Evolutionary conservation across 2,329 filamentous ascomycete genomes (phyloP).

Genomic region (Cytospora chrysosperma): DNA sequence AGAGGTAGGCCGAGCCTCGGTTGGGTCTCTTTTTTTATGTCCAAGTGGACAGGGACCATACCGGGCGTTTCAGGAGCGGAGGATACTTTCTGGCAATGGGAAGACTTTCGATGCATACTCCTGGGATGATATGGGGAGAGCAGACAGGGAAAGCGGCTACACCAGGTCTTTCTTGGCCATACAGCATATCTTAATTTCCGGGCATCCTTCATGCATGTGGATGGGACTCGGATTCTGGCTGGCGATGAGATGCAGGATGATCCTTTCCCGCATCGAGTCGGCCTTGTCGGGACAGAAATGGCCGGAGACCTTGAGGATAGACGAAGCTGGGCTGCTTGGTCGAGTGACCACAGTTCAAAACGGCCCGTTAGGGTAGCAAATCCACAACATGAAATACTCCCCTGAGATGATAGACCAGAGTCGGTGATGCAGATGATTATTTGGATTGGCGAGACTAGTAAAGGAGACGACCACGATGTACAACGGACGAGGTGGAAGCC

Average conservation of each 20-base stretch:
- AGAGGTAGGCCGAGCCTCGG: slow-evolving; percentile 25
- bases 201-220: slow-evolving; percentile 8
- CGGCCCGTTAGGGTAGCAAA: slow-evolving; percentile 23
- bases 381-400: slow-evolving; percentile 21
- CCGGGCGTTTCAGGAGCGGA: slow-evolving; percentile 20
- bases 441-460: slow-evolving; percentile 2
- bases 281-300: slow-evolving; percentile 5
- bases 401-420: background rate
- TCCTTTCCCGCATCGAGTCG: slow-evolving; percentile 12
- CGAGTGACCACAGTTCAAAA: slow-evolving; percentile 25
- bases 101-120: slow-evolving; percentile 19
- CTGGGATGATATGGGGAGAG: slow-evolving; percentile 16
- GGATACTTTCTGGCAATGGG: slow-evolving; percentile 21
- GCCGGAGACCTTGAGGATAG: slow-evolving; percentile 13
- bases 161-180: slow-evolving; percentile 11
- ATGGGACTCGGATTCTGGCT: slow-evolving; percentile 9
- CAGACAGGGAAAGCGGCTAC: slow-evolving; percentile 15
- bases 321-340: slow-evolving; percentile 23
- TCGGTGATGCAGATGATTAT: background rate
- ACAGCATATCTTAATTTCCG: slow-evolving; percentile 6
- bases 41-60: slow-evolving; percentile 24
- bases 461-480: background rate
- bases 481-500: background rate
- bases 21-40: slow-evolving; percentile 17
- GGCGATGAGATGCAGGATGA: slow-evolving; percentile 10